Evolutionary conservation across 2,329 filamentous ascomycete genomes (phyloP).

Genomic region (Zymoseptoria ardabiliae): DNA sequence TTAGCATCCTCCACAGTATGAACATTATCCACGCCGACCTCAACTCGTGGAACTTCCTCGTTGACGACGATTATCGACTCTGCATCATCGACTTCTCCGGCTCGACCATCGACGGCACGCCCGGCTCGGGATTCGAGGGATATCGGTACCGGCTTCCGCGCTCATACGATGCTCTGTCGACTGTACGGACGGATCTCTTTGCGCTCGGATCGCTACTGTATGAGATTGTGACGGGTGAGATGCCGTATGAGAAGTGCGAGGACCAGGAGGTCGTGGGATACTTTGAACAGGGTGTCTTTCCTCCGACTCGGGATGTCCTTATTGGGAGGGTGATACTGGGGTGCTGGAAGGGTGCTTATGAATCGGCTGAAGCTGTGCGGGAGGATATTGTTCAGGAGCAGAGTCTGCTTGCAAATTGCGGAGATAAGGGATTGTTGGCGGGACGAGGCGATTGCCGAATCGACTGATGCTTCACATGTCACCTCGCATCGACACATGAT

Average conservation of each 20-base stretch:
- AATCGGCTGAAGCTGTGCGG: slow-evolving; percentile 2
- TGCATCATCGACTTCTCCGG: slow-evolving; percentile 6
- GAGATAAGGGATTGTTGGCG: background rate
- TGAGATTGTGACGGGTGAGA: slow-evolving; percentile 3
- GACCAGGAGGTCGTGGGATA: slow-evolving; percentile 1
- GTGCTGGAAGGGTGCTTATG: slow-evolving; percentile 5
- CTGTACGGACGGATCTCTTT: slow-evolving; percentile 6
- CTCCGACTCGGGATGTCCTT: background rate
- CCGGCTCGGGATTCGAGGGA: slow-evolving; percentile 6
- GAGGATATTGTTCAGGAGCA: background rate
- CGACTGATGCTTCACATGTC: too few species aligned
- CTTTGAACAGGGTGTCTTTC: slow-evolving; percentile 1
- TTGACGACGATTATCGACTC: slow-evolving; percentile 1
- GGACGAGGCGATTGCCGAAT: too few species aligned
- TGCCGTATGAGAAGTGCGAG: slow-evolving; percentile 1
- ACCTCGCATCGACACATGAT: too few species aligned
- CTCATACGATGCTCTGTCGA: slow-evolving; percentile 2
- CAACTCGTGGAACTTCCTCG: slow-evolving; percentile 8
- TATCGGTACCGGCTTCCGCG: slow-evolving; percentile 6
- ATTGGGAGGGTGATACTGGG: slow-evolving; percentile 2
- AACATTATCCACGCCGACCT: slow-evolving; percentile 6
- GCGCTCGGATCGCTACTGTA: slow-evolving; percentile 6
- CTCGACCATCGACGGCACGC: slow-evolving; percentile 2
- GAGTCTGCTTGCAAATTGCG: background rate
- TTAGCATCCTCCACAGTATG: slow-evolving; percentile 4